Base-by-base conservation (phyloP, 768 basidiomycete species). In the Suillus americanus region DNA sequence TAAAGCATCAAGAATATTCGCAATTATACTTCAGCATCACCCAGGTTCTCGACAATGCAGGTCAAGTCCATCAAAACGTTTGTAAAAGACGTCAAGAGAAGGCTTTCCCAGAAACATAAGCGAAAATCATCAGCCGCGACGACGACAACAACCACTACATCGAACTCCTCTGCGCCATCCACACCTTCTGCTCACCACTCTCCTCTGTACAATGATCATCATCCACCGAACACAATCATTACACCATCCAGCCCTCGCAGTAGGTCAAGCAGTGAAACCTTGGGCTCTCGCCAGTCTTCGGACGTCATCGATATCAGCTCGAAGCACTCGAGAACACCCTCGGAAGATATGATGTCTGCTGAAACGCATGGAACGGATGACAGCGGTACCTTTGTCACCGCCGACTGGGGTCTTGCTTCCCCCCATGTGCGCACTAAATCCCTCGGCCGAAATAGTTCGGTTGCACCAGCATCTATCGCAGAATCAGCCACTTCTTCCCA, bases 11-110 rank as follows among this genome's bases (percentile, higher is more conserved):
- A 59, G 57, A 30, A 6, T 1, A 59, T 43, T 28, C 40, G 40
- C 41, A 41, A 20, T 25, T 30, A 20, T 14, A 59, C 57, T 59
- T 43, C 18, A 28, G 57, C 57, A 59, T 20, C 40, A 59, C 57
- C 40, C 25, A 59, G 57, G 12, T 41, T 13, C 18, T 41, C 40
- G 57, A 55, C 61, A 25, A 76, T 77, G 76, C 74, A 77, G 33
- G 72, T 75, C 69, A 74, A 73, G 57, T 66, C 71, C 0, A 73
- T 76, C 50, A 73, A 70, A 30, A 73, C 69, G 0, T 68, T 76
- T 28, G 71, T 76, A 14, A 69, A 77, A 13, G 75, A 72, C 14
- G 72, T 78, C 37, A 77, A 76, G 60, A 75, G 71, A 60, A 75
- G 60, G 57, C 69, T 76, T 23, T 78, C 76, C 23, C 63, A 65